These are phyloP conservation scores for Solanum habrochaites DNA, from an alignment of 257 asterid species.

Conservation along the genomic window DNA sequence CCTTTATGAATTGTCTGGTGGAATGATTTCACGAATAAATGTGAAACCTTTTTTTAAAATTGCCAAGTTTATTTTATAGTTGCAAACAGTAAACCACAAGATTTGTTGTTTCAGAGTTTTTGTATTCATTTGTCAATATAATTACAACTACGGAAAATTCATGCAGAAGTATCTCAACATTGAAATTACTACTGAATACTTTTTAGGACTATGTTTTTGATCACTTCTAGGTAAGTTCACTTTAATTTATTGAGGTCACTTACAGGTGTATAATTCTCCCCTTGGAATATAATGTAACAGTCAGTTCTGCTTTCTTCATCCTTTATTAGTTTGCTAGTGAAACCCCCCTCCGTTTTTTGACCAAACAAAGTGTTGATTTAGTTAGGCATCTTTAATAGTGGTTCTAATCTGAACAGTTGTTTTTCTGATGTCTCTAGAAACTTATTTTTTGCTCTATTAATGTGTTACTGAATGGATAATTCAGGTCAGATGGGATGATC, in stretches of 20 bases:
- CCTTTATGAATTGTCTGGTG: neutral
- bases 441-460: neutral
- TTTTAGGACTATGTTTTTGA: neutral
- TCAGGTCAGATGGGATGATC: constrained; percentile 96
- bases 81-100: neutral
- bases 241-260: neutral
- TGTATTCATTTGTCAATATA: neutral
- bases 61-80: neutral
- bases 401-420: neutral
- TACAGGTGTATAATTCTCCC: neutral
- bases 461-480: neutral
- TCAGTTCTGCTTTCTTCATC: neutral
- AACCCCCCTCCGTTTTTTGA: neutral
- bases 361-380: neutral
- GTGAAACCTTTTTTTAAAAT: neutral
- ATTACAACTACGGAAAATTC: neutral
- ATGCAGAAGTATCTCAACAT: neutral
- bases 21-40: neutral
- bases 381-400: neutral
- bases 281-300: neutral
- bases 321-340: neutral
- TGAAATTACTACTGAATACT: neutral
- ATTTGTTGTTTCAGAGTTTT: neutral
- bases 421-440: neutral
- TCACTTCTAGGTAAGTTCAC: neutral